Evolutionary conservation across 2,329 filamentous ascomycete species (phyloP), one percentile per base, ranked within the genome.

Genomic region (Microsporum audouinii): DNA sequence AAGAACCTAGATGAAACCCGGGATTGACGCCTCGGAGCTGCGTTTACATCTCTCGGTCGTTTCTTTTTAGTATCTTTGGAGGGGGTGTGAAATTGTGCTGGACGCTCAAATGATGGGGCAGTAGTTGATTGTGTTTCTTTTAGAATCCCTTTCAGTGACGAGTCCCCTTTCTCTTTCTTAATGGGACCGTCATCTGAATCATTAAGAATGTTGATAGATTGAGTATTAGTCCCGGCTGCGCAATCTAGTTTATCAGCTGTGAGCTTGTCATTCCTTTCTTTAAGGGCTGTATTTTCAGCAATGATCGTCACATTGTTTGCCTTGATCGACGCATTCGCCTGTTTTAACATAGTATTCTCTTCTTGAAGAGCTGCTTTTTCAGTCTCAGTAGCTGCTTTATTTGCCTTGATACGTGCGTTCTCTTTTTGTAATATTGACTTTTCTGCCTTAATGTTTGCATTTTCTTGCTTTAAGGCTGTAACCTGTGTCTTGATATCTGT

Each of bases 1-100:
- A 67, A 66, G 33, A 65, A 67, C n/a, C 67, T 66, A 2, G 65
- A 65, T 1, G 65, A 66, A 8, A 62, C 64, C 27, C 65, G 65
- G 23, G 63, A 58, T 43, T 68, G 65, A 23, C 62, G 63, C 36
- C 49, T 56, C 6, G 64, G 57, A 34, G 59, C 63, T 17, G 31
- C 23, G 12, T 60, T 23, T 34, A 57, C 45, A 17, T 63, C 56
- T 8, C 29, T 57, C 8, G 29, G 27, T 31, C 62, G 5, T 59
- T 67, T 62, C 41, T 65, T 67, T 49, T 39, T 63, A 31, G 45
- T 31, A 12, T 36, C 33, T n/a, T 23, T 36, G 8, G 49, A 36
- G 61, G 61, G 49, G 41, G 61, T 55, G 31, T 60, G 61, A 23
- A 61, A 61, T n/a, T 58, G 51, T 58, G 61, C 12, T 27, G 31